These are phyloP conservation scores for Alternaria postmessia DNA, from an alignment of 2,329 filamentous ascomycete species.

Conservation along the genomic window DNA sequence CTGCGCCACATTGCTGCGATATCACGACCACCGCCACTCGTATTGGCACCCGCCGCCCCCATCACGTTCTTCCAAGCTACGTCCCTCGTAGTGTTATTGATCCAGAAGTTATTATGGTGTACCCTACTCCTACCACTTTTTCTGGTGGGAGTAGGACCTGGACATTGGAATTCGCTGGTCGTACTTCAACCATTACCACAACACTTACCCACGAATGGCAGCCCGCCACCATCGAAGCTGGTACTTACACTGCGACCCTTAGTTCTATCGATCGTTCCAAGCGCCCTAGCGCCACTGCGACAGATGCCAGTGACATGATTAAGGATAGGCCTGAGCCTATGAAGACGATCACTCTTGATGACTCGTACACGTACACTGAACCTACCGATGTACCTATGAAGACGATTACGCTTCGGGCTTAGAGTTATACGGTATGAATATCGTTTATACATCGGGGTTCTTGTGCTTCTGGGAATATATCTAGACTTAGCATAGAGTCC, in stretches of 20 bases:
- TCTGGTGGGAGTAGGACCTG: not conserved
- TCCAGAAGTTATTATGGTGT: too few relatives aligned
- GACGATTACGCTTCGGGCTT: not conserved
- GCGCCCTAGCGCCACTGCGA: not conserved
- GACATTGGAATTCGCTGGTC: not conserved
- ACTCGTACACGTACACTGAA: not conserved
- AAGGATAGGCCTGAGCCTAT: not conserved
- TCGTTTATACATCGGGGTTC: not conserved
- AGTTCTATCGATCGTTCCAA: not conserved
- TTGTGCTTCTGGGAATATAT: not conserved
- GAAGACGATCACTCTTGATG: not conserved
- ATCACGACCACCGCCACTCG: not conserved
- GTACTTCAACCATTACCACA: not conserved
- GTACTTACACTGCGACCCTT: not conserved
- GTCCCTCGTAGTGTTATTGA: not conserved
- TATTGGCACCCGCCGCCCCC: not conserved
- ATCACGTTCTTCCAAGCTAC: not conserved
- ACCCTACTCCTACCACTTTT: not conserved
- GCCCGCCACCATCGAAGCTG: not conserved
- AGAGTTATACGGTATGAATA: not conserved
- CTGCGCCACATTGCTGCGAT: not conserved
- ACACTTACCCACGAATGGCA: not conserved
- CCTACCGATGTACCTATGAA: slow-evolving; percentile 1
- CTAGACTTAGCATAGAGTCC: not conserved
- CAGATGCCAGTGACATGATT: not conserved